Percentiles rank a stretch among this genome's conserved stretches.
phyloP scores from a whole-genome alignment of 306 rosid species.

The Lagenaria siceraria region DNA sequence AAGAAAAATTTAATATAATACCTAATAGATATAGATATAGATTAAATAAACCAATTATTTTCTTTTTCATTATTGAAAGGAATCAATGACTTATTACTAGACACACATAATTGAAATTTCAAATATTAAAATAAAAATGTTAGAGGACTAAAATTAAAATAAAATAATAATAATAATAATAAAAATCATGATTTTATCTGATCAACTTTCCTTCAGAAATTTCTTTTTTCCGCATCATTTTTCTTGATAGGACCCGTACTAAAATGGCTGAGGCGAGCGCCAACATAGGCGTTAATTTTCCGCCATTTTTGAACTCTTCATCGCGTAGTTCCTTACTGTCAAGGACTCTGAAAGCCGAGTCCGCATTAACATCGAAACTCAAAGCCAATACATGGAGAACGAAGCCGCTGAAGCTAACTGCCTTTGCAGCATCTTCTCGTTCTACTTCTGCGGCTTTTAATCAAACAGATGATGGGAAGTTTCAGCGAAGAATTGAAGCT shows the following conservation, averaged over 20 bases:
- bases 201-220: not conserved
- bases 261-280: conserved; percentile 16
- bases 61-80: too few species aligned
- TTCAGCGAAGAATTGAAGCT: not conserved
- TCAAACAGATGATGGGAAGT: conserved; percentile 24
- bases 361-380: not conserved
- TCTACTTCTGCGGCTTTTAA: conserved; percentile 10
- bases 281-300: conserved; percentile 14
- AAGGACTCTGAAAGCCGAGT: conserved; percentile 5
- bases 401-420: conserved; percentile 13
- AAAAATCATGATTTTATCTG: too few species aligned
- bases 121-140: too few species aligned
- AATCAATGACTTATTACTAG: too few species aligned
- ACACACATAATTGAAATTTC: too few species aligned
- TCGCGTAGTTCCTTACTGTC: conserved; percentile 9
- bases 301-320: conserved; percentile 17
- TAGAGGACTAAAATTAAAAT: too few species aligned
- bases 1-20: too few species aligned
- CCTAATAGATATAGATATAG: too few species aligned
- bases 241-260: not conserved
- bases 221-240: not conserved
- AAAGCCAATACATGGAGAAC: conserved; percentile 8
- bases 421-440: conserved; percentile 1
- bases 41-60: too few species aligned
- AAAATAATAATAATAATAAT: too few species aligned